Evolutionary conservation across 495 filamentous ascomycete species (phyloP), one percentile per base, ranked within the genome.

Genomic region (Neurospora pannonica): DNA sequence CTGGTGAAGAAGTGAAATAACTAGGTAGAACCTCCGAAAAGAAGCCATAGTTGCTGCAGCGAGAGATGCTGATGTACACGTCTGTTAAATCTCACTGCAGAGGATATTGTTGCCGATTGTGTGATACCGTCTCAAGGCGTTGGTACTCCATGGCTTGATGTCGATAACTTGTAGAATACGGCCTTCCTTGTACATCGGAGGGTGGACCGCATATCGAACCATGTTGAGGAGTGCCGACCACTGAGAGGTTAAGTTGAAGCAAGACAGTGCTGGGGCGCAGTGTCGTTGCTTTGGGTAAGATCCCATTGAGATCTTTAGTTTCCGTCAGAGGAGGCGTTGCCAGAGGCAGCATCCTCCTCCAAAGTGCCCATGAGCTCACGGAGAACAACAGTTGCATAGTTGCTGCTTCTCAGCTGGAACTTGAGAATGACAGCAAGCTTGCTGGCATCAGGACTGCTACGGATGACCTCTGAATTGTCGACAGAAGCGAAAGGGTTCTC

Each of bases 321-420:
- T 34, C 54, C 54, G 15, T 67, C 7, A 36, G 28, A 67, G 54
- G 24, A 28, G 24, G 24, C 54, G 54, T 17, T 3, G 24, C 21
- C 73, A 67, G 36, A 21, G 13, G 24, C 54, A 3, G 4, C 48
- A 36, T 67, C 21, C 54, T 38, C 54, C 24, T 67, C 54, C 2
- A 8, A 19, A 34, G 76, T 77, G 67, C 82, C 82, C 81, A 83
- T 84, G 54, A 99, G 83, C 85, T 99, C 96, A 54, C 96, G 87
- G 75, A 99, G 85, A 10, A 94, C 96, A 87, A 99, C 92, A 3
- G 97, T 99, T 0, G 96, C 96, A 79, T 98, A 99, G 80, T 95
- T 93, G 81, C 94, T 95, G 2, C 90, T 88, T 31, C 90, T 91
- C 24, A 99, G 85, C 80, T 95, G 90, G 81, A 99, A 90, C 81